phyloP scores from a whole-genome alignment of 2,329 filamentous ascomycete genomes.

The Hymenoscyphus infarciens region DNA sequence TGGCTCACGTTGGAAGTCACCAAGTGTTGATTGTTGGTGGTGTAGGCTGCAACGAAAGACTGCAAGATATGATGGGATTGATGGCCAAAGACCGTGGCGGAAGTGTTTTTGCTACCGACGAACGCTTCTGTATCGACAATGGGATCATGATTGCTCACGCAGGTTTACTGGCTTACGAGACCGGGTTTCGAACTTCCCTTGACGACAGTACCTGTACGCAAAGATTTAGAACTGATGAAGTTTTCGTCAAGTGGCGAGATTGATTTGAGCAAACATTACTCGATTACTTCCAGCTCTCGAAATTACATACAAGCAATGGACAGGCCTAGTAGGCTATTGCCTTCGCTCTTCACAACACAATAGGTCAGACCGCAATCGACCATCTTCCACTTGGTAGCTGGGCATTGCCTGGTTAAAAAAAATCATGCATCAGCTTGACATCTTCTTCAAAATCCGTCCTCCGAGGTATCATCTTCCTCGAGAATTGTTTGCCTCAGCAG shows the following conservation, averaged over 20 bases:
- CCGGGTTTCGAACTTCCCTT: constrained; percentile 71
- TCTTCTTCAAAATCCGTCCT: constrained; percentile 31
- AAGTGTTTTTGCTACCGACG: constrained; percentile 90
- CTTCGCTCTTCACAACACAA: background rate
- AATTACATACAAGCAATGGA: constrained; percentile 1
- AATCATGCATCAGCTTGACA: background rate
- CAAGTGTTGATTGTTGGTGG: constrained; percentile 95
- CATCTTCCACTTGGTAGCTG: no score
- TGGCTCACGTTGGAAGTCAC: constrained; percentile 90
- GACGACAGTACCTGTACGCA: constrained; percentile 83
- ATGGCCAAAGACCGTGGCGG: constrained; percentile 90
- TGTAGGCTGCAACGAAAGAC: constrained; percentile 87
- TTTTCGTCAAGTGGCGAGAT: constrained; percentile 75
- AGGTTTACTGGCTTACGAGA: constrained; percentile 78
- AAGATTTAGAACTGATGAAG: constrained; percentile 78
- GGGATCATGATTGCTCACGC: constrained; percentile 99
- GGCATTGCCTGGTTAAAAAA: no score
- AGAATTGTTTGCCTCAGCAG: constrained; percentile 65
- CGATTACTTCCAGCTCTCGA: background rate
- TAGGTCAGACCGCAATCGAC: background rate
- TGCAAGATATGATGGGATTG: constrained; percentile 97
- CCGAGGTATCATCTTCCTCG: constrained; percentile 65
- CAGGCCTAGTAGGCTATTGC: background rate
- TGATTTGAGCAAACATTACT: constrained; percentile 21
- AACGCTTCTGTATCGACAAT: constrained; percentile 98